Conservation (phyloP, 345 rosid species). For the Salix udensis region DNA sequence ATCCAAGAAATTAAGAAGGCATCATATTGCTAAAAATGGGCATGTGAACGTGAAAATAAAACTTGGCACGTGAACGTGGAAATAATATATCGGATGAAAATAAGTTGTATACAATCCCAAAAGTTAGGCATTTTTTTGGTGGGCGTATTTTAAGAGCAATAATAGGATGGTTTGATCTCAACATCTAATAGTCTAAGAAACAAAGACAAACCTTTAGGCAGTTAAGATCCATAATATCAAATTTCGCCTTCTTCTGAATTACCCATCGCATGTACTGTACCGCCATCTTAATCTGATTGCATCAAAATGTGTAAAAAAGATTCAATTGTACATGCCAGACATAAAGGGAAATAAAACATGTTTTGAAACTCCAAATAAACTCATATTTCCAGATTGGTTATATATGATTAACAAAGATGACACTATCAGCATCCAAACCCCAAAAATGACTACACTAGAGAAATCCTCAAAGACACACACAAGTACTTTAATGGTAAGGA, state of each 20-base stretch:
- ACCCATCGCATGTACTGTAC: constrained; percentile 34
- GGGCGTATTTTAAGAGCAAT: not conserved
- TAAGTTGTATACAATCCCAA: not conserved
- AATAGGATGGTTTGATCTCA: too few species aligned
- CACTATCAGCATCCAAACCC: not conserved
- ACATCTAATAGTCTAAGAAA: constrained; percentile 2
- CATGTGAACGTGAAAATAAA: too few species aligned
- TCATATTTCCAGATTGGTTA: constrained; percentile 7
- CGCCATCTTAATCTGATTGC: constrained; percentile 33
- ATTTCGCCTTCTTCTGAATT: constrained; percentile 32
- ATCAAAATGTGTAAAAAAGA: constrained; percentile 12
- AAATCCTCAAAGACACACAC: not conserved
- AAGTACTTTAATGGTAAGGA: not conserved
- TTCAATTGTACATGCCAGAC: constrained; percentile 8
- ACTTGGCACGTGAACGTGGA: too few species aligned
- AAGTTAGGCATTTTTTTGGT: not conserved
- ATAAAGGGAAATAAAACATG: not conserved
- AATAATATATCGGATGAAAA: not conserved
- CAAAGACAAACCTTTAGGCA: constrained; percentile 27
- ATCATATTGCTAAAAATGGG: not conserved
- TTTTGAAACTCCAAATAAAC: not conserved
- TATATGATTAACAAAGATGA: not conserved
- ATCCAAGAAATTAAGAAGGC: not conserved
- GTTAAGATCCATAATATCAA: constrained; percentile 35
- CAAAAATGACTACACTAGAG: not conserved